Evolutionary conservation across 2,329 filamentous ascomycete genomes (phyloP), one percentile per base, ranked within the genome.

Genomic region (Pezicula carpinea): DNA sequence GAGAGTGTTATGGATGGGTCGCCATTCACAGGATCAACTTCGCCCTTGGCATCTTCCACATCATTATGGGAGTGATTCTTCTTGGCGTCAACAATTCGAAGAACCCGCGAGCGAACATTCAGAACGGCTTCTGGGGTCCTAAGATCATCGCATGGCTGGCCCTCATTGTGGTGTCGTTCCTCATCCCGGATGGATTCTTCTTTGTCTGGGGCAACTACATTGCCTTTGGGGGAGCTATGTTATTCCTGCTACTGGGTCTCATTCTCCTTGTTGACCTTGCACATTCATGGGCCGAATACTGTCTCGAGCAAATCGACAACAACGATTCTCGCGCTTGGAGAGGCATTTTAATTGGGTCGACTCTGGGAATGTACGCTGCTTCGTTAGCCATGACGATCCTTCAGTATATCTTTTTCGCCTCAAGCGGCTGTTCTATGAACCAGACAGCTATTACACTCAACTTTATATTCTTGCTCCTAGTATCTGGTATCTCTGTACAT

Each of bases 81-180:
- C 75, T 97, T 46, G 93, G 93, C 43, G 90, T 99, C 43, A 82
- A 80, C 44, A 89, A 83, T 40, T 93, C 91, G 19, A 93, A 88
- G 66, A 87, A 95, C 65, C 86, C 87, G 38, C 85, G 93, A 54
- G 91, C 93, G 2, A 79, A 82, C 15, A 79, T 99, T 45, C 93
- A 99, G 65, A 99, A 99, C 70, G 93, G 92, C n/a, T 99, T 89
- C 69, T 99, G 93, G 93, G 93, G 91, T 2, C 93, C 93, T 39
- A 99, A 99, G 72, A 78, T 99, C 49, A 80, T 96, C 50, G 81
- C 83, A 44, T 99, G 93, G 93, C 64, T 96, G 42, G 82, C 76
- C 13, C 80, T 97, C 56, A 83, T 97, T 50, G 88, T 96, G 49
- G 65, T 95, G 49, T 95, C 91, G 21, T 99, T 97, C 74, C 81